Evolutionary conservation across 345 rosid species (phyloP), one percentile per base, ranked within the genome.

Genomic region (Pistacia atlantica): DNA sequence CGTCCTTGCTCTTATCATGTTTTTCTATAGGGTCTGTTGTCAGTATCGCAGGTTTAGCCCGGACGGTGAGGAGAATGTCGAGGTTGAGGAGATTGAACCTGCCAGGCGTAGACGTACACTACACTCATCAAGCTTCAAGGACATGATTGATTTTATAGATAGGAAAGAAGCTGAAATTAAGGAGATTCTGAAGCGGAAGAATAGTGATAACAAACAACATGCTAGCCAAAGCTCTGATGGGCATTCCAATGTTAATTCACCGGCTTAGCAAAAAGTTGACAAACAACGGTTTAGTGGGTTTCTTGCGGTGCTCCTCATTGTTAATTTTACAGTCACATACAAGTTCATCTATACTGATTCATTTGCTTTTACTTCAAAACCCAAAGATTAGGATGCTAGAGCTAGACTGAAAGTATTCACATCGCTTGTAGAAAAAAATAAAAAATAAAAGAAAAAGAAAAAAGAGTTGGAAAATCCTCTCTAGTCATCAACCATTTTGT

Each of bases 11-110:
- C 92, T 95, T 20, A 9, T 73, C 0, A 2, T 81, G 11, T 95
- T 92, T 86, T 89, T 69, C 83, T 90, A 77, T 71, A 87, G 81
- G 83, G 73, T 92, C 63, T 63, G 85, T 18, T 72, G 81, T 25
- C 98, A 95, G 67, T 95, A 77, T 84, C 87, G 88, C 13, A 80
- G 82, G 80, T 89, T 90, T 75, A 77, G 52, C 78, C 87, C 89
- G 0, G 90, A 82, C 11, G 80, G 37, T 0, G 89, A 77, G 70
- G 91, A 67, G 67, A 35, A 18, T 14, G 25, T 7, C 0, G 83
- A 71, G 11, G 76, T 65, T 1, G 91, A 82, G 54, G 95, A 85
- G 75, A 83, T 88, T 2, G 90, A 82, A 67, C 84, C 89, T 20
- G 81, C 85, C 22, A 79, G 89, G 73, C 74, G 87, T 60, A 72